These are phyloP conservation scores for Aspergillus pseudoterreus DNA, from an alignment of 2,329 filamentous ascomycete species.

Conservation along the genomic window DNA sequence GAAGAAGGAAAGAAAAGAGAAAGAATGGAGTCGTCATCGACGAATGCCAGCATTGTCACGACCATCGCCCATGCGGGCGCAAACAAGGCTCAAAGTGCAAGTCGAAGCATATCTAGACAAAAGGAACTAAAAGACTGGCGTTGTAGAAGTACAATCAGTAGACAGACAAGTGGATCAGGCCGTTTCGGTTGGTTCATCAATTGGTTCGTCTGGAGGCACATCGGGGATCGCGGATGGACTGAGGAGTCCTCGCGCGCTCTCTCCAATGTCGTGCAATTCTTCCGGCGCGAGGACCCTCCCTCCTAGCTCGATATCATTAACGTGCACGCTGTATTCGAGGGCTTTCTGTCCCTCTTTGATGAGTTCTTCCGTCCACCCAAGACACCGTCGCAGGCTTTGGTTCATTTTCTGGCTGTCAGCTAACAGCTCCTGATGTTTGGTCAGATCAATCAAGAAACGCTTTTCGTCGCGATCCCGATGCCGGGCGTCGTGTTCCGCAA, in stretches of 20 bases:
- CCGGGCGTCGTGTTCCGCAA: slow-evolving; percentile 40
- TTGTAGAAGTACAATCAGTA: neutral
- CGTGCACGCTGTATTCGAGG: slow-evolving; percentile 73
- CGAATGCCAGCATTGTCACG: slow-evolving; percentile 5
- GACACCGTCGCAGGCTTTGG: slow-evolving; percentile 83
- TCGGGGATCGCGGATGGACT: slow-evolving; percentile 20
- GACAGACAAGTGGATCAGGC: neutral
- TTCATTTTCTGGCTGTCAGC: slow-evolving; percentile 93
- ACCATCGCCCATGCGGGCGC: neutral
- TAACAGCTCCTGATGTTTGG: slow-evolving; percentile 83
- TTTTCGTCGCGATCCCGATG: slow-evolving; percentile 74
- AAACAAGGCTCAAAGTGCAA: neutral
- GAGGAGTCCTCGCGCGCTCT: slow-evolving; percentile 30
- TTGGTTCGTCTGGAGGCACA: neutral
- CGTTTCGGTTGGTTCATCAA: neutral
- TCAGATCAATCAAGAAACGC: slow-evolving; percentile 76
- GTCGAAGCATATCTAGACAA: neutral
- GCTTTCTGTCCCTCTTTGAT: slow-evolving; percentile 87
- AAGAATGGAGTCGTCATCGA: neutral
- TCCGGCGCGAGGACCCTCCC: slow-evolving; percentile 73
- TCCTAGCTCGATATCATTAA: slow-evolving; percentile 76
- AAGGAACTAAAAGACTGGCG: slow-evolving; percentile 1
- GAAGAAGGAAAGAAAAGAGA: slow-evolving; percentile 1
- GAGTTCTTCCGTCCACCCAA: slow-evolving; percentile 84
- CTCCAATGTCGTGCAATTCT: slow-evolving; percentile 47